Evolutionary conservation across 331 rosid genomes (phyloP), one percentile per base, ranked within the genome.

Genomic region (Quercus lobata): DNA sequence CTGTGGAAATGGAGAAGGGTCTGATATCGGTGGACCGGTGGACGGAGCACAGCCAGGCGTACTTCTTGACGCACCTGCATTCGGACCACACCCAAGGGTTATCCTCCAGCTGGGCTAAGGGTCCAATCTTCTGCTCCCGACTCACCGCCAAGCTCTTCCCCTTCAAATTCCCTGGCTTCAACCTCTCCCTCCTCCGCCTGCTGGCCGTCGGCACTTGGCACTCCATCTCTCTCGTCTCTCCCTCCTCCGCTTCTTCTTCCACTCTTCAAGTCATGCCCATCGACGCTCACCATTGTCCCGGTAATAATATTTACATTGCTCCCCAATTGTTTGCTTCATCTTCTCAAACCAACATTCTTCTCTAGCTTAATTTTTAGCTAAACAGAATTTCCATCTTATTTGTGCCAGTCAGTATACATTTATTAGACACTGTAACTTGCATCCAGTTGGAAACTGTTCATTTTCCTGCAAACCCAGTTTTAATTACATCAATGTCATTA

Each of bases 261-360:
- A 15, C 9, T 72, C 5, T 90, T 46, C 76, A 78, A 49, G 84
- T 92, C 84, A 81, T 88, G 73, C 86, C 89, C 34, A 81, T 90
- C 77, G 93, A 92, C 58, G 93, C 94, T 83, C 84, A 89, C 74
- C 94, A 92, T 84, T 88, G 93, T 32, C 92, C 94, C 3, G 94
- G 97, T 88, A n/a, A n/a, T n/a, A n/a, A n/a, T n/a, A 35, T 35
- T 53, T 54, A 2, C 18, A 27, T 83, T 72, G 77, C 83, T 21
- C 81, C 5, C 54, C 54, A 68, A 22, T 56, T 76, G 86, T 85
- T 85, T 72, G 84, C 2, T 77, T 62, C 27, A 69, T 55, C 57
- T 65, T 55, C 78, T 19, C n/a, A 30, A 17, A 9, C 14, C 11
- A 84, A 69, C 77, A 63, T 29, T 14, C 41, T 35, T 35, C 41